Conservation (phyloP, 345 rosid genomes). For the Linum usitatissimum region DNA sequence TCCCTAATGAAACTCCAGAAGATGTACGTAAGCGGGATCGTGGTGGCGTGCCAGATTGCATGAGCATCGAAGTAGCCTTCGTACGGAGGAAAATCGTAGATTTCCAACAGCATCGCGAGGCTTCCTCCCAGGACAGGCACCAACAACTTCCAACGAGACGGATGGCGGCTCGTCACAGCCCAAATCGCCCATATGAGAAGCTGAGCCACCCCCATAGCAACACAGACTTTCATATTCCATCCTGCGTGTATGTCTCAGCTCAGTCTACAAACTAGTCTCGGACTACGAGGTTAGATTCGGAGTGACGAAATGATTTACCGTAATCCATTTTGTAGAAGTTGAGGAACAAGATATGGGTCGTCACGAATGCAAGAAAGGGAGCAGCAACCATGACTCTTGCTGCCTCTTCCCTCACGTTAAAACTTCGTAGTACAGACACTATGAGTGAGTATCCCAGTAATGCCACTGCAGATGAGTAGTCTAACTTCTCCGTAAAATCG, state of each 20-base stretch:
- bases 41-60: conserved; percentile 58
- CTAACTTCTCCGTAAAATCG: neutral
- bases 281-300: neutral
- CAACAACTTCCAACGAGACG: conserved; percentile 75
- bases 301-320: neutral
- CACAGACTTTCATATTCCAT: conserved; percentile 63
- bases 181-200: conserved; percentile 74
- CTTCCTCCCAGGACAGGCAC: conserved; percentile 37
- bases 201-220: conserved; percentile 50
- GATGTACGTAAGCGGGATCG: conserved; percentile 60
- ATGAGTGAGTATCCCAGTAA: neutral
- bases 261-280: too few species aligned
- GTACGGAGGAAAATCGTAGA: conserved; percentile 68
- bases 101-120: conserved; percentile 43
- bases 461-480: conserved; percentile 4
- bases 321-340: neutral
- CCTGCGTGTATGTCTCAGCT: conserved; percentile 51
- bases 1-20: conserved; percentile 90
- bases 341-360: neutral
- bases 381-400: conserved; percentile 6
- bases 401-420: neutral
- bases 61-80: conserved; percentile 67
- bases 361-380: neutral
- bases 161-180: conserved; percentile 60
- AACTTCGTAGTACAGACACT: neutral